Evolutionary conservation across 345 rosid species (phyloP).

Genomic region (Citrus sp.): DNA sequence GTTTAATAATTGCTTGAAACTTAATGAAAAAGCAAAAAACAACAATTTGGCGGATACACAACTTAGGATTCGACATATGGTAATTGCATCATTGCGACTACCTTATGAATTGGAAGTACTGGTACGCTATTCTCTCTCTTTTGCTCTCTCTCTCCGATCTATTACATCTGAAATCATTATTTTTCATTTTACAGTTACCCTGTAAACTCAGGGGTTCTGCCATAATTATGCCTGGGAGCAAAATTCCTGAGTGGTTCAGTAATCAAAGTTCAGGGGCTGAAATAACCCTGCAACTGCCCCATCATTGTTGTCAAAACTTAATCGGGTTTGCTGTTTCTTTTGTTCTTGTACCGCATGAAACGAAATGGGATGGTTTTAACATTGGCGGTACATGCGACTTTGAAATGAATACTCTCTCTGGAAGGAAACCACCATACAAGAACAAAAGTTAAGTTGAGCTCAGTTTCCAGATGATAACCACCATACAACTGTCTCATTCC

Average conservation of each 20-base stretch:
- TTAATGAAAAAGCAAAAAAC: not conserved
- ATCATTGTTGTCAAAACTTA: not conserved
- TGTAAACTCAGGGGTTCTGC: too few relatives aligned
- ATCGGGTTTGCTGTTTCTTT: not conserved
- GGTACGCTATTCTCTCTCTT: not conserved
- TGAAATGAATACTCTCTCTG: not conserved
- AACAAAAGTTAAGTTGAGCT: too few relatives aligned
- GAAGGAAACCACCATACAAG: too few relatives aligned
- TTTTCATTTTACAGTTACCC: not conserved
- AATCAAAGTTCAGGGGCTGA: not conserved
- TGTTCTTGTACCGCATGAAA: not conserved
- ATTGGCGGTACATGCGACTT: not conserved
- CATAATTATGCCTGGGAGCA: not conserved
- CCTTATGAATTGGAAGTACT: not conserved
- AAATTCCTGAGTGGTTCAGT: slow-evolving; percentile 7
- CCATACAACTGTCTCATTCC: not conserved
- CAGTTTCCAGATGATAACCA: too few relatives aligned
- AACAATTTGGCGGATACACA: not conserved
- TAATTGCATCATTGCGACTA: not conserved
- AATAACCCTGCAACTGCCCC: not conserved
- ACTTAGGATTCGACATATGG: not conserved
- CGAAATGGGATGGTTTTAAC: not conserved
- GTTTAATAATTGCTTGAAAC: not conserved
- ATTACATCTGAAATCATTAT: not conserved
- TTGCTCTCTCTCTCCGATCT: not conserved